These are phyloP conservation scores for Cydonia oblonga DNA, from an alignment of 331 rosid genomes.

Conservation along the genomic window DNA sequence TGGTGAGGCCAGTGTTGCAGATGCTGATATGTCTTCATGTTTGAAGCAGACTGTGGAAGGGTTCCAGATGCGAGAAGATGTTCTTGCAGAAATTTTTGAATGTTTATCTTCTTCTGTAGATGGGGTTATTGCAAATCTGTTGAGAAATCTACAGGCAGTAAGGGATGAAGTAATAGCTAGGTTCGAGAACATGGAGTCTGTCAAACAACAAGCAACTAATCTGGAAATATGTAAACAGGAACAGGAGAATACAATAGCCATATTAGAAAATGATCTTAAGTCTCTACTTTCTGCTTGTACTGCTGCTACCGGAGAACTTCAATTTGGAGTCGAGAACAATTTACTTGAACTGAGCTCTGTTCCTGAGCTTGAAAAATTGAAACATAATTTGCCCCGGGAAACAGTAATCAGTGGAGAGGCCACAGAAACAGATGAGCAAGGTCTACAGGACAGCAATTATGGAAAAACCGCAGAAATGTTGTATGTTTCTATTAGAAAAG, in stretches of 20 bases:
- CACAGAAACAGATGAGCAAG: constrained; percentile 17
- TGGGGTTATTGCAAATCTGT: constrained; percentile 42
- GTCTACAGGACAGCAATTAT: constrained; percentile 22
- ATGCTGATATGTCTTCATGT: constrained; percentile 38
- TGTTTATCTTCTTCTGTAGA: constrained; percentile 47
- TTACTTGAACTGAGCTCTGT: constrained; percentile 31
- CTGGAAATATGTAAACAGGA: constrained; percentile 47
- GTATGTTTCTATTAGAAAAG: constrained; percentile 47
- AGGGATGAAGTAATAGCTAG: constrained; percentile 29
- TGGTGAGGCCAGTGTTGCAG: constrained; percentile 30
- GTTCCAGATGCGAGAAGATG: constrained; percentile 43
- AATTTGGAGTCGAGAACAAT: constrained; percentile 43
- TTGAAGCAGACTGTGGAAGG: constrained; percentile 44
- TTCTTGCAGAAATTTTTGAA: constrained; percentile 43
- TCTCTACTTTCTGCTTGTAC: constrained; percentile 55
- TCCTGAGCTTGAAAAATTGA: constrained; percentile 41
- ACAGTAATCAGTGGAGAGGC: constrained; percentile 23
- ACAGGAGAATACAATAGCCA: constrained; percentile 34
- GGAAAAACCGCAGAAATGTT: constrained; percentile 29
- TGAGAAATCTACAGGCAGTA: constrained; percentile 45
- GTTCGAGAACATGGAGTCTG: constrained; percentile 31
- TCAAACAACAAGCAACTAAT: constrained; percentile 39
- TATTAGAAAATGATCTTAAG: constrained; percentile 42
- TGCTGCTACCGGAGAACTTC: constrained; percentile 51
- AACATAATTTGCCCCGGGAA: constrained; percentile 8